phyloP scores from a whole-genome alignment of 2,329 filamentous ascomycete species.

The Xylaria sp. region DNA sequence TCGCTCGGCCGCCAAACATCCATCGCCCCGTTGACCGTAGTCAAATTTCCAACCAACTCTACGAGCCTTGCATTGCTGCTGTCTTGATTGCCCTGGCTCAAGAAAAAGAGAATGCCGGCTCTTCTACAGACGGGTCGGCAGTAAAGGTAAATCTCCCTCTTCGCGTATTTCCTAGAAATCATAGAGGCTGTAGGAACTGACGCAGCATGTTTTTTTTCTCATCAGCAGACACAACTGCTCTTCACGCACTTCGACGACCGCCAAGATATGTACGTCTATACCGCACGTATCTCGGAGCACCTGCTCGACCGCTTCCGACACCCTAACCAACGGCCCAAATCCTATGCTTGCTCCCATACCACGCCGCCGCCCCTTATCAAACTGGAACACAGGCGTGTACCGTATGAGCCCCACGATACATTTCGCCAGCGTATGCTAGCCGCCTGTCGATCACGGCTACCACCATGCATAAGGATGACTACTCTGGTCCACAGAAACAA shows the following conservation, averaged over 20 bases:
- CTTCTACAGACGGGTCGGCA: background rate
- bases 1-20: background rate
- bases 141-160: slow-evolving; percentile 1
- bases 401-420: slow-evolving; percentile 4
- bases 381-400: slow-evolving; percentile 16
- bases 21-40: background rate
- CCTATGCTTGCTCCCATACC: slow-evolving; percentile 2
- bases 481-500: background rate
- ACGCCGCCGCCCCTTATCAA: slow-evolving; percentile 3
- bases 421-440: slow-evolving; percentile 16
- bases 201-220: background rate
- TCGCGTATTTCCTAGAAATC: background rate
- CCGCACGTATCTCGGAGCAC: too few species aligned
- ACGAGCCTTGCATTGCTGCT: slow-evolving; percentile 48
- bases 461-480: background rate
- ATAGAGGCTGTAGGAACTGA: background rate
- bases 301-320: slow-evolving; percentile 2
- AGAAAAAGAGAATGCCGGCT: background rate
- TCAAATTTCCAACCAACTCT: background rate
- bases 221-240: too few species aligned
- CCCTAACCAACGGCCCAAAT: slow-evolving; percentile 2
- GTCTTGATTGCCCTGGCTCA: slow-evolving; percentile 24
- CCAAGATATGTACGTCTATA: too few species aligned
- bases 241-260: too few species aligned
- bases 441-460: slow-evolving; percentile 3